These are phyloP conservation scores for Arabidopsis hybrid DNA, from an alignment of 441 rosid species.

Conservation along the genomic window DNA sequence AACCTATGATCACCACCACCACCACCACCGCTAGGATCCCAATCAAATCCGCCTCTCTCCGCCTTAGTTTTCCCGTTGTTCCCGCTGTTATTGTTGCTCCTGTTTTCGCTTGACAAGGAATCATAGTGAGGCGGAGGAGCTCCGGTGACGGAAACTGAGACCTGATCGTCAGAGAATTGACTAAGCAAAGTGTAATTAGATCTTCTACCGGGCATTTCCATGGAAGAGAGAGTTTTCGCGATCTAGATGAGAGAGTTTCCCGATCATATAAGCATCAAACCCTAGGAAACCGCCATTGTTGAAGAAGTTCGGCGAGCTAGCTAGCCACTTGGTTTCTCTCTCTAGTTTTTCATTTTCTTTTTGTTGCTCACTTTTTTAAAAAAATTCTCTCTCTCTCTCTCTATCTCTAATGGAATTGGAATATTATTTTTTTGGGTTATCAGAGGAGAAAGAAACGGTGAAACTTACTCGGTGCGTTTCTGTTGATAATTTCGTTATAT, in stretches of 20 bases:
- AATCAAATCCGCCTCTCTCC: slow-evolving; percentile 62
- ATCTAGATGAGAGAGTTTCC: slow-evolving; percentile 20
- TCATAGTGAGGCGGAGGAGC: slow-evolving; percentile 60
- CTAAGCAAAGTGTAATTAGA: slow-evolving; percentile 85
- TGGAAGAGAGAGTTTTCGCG: slow-evolving; percentile 45
- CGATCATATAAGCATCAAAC: slow-evolving; percentile 52
- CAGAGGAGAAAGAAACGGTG: slow-evolving; percentile 41
- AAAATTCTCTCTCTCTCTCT: slow-evolving; percentile 2
- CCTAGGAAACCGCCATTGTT: slow-evolving; percentile 61
- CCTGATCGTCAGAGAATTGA: slow-evolving; percentile 79
- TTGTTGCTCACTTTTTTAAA: neutral
- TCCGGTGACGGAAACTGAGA: slow-evolving; percentile 50
- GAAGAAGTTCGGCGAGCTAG: slow-evolving; percentile 43
- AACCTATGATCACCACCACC: slow-evolving; percentile 55
- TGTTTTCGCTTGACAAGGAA: slow-evolving; percentile 65
- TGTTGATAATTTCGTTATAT: slow-evolving; percentile 53
- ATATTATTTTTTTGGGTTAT: slow-evolving; percentile 28
- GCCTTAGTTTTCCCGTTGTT: slow-evolving; percentile 53
- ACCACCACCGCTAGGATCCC: slow-evolving; percentile 57
- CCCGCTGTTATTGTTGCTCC: slow-evolving; percentile 34
- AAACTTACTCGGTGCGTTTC: slow-evolving; percentile 38
- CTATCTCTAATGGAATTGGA: slow-evolving; percentile 46
- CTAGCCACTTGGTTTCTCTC: slow-evolving; percentile 45
- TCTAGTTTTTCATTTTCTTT: slow-evolving; percentile 34
- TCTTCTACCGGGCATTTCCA: slow-evolving; percentile 92